Percentiles rank a stretch among this genome's conserved stretches.
Conservation (phyloP, 805 yeast species). For the Candida caryicola region DNA sequence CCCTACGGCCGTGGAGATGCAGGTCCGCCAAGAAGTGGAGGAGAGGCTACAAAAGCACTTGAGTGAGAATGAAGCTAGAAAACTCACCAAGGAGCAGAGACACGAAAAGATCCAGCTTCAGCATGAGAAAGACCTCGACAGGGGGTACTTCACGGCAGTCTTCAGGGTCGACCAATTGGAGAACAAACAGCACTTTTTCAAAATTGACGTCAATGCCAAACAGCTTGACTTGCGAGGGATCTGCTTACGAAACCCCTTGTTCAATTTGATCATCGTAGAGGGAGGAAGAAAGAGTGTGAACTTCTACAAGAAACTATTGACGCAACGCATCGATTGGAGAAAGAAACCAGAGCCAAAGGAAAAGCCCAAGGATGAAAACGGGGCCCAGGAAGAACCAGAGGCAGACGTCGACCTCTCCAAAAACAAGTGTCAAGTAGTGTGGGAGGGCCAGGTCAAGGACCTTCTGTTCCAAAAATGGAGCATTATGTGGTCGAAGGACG, state of each 20-base stretch:
- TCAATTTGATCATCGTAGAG: constrained; percentile 65
- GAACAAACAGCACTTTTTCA: constrained; percentile 67
- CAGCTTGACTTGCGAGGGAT: constrained; percentile 68
- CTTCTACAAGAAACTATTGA: constrained; percentile 61
- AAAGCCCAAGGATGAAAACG: constrained; percentile 4
- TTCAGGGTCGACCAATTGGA: constrained; percentile 53
- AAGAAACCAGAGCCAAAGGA: constrained; percentile 41
- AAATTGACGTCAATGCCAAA: constrained; percentile 77
- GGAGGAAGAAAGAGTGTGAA: constrained; percentile 64
- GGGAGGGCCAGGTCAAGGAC: constrained; percentile 67
- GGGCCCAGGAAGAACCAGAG: constrained; percentile 6
- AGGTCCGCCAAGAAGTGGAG: constrained; percentile 66
- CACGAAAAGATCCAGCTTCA: constrained; percentile 44
- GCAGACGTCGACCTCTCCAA: constrained; percentile 34
- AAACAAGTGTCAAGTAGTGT: constrained; percentile 50
- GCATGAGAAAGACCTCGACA: constrained; percentile 44
- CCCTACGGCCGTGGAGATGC: constrained; percentile 81
- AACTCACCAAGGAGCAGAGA: constrained; percentile 55
- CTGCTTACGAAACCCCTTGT: constrained; percentile 43
- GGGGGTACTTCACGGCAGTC: constrained; percentile 57
- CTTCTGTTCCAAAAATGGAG: constrained; percentile 69
- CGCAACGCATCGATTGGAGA: constrained; percentile 68
- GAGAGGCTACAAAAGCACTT: constrained; percentile 60
- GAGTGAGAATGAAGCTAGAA: constrained; percentile 58
- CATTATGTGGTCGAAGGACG: constrained; percentile 49